Base-by-base conservation (phyloP, 2,329 filamentous ascomycete genomes). In the Paraphaeosphaeria sporulosa region DNA sequence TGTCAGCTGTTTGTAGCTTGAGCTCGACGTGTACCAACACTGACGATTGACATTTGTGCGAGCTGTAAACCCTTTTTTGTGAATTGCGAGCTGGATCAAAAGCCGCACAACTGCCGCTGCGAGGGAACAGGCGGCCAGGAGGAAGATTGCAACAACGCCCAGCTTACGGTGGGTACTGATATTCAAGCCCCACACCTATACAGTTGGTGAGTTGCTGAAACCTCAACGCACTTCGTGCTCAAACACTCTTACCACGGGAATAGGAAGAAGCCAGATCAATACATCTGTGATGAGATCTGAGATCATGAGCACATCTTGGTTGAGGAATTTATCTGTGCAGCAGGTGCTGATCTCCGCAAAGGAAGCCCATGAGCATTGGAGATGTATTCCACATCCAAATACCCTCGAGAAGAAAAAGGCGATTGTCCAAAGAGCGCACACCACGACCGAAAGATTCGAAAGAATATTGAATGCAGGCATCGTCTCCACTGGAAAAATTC, bases 381-480 rank as follows among this genome's bases (percentile, higher is more conserved):
- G 10, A 36, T 50, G 48, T 32, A 32, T 34, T 36, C 48, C 48
- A 13, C 48, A 50, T 19, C 48, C 48, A 32, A 50, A 32, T 19
- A 36, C 34, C 8, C 10, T 50, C 27, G 48, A 19, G 15, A 50
- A 50, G 25, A 50, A 36, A 15, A 50, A 50, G 12, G 48, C 48
- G n/a, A 50, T n/a, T 2, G 48, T 50, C 48, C 48, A 50, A 4
- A 50, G 19, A 7, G 48, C 27, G 48, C 48, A 50, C n/a, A 50
- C n/a, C 27, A 32, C 27, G 10, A 34, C 48, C 27, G 36, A 8
- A 0, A 50, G 6, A 3, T 32, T 32, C 8, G 48, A 50, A 27
- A 34, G 25, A 21, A 50, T 34, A 25, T 50, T 15, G 10, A 50
- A 50, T 1, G 10, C 15, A 32, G 10, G 10, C 15, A 32, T 21